Conservation (phyloP, 1,139 yeast species). For the Nakaseomyces kungkrabaensis region DNA sequence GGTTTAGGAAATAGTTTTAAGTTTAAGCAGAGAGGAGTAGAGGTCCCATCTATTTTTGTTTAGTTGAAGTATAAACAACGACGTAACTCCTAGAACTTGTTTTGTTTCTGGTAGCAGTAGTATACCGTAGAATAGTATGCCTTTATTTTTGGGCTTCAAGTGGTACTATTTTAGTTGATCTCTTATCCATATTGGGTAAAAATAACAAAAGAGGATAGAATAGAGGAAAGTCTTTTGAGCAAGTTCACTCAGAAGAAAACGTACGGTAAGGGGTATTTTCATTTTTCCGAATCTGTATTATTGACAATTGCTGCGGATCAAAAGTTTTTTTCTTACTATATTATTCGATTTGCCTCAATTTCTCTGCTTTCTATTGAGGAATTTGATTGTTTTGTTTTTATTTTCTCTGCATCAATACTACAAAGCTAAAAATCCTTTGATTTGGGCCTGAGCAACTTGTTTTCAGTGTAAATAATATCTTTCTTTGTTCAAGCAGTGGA, state of each 20-base stretch:
- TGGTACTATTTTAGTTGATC: neutral
- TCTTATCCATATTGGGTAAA: neutral
- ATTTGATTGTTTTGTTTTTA: neutral
- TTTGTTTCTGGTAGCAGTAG: neutral
- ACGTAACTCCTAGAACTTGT: neutral
- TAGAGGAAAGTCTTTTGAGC: neutral
- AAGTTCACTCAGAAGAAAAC: neutral
- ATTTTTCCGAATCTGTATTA: neutral
- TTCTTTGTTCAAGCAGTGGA: conserved; percentile 4
- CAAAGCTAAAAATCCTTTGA: neutral
- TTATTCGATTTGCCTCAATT: neutral
- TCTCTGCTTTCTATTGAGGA: neutral
- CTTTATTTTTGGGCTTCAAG: neutral
- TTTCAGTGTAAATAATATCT: neutral
- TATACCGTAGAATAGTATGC: too few species aligned
- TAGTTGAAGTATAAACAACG: neutral
- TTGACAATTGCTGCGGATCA: neutral
- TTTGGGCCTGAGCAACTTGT: neutral
- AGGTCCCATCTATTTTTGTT: too few species aligned
- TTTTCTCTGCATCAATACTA: neutral
- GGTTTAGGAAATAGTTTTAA: neutral
- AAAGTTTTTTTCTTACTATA: neutral
- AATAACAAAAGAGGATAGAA: neutral
- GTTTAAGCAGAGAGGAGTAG: neutral
- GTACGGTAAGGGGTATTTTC: neutral